Evolutionary conservation across 805 yeast genomes (phyloP).

Genomic region (Saccharomycopsis babjevae): DNA sequence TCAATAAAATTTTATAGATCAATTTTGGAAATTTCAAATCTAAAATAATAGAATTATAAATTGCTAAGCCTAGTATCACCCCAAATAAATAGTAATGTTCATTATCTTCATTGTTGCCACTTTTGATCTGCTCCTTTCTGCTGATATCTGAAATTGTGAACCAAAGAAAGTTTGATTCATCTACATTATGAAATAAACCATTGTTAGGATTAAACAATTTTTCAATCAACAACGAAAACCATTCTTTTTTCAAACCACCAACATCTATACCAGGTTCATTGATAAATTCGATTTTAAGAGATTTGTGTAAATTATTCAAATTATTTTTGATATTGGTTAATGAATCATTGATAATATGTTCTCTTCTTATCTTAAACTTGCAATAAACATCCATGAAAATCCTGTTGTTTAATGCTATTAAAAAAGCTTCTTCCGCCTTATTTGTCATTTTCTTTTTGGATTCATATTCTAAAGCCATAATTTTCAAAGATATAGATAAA

Average conservation of each 20-base stretch:
- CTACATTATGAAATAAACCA: conserved; percentile 56
- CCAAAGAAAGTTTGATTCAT: conserved; percentile 69
- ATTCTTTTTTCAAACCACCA: conserved; percentile 88
- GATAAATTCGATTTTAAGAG: conserved; percentile 67
- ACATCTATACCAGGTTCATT: conserved; percentile 93
- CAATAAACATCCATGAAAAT: conserved; percentile 58
- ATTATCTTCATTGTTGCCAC: conserved; percentile 21
- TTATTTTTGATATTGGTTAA: conserved; percentile 48
- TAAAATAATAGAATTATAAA: conserved; percentile 79
- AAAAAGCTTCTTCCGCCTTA: conserved; percentile 82
- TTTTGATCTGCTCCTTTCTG: conserved; percentile 20
- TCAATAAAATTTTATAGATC: conserved; percentile 63
- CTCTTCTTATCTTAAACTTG: conserved; percentile 58
- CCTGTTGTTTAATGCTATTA: conserved; percentile 57
- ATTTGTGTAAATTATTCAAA: conserved; percentile 55
- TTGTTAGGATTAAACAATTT: conserved; percentile 59
- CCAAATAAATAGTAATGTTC: conserved; percentile 74
- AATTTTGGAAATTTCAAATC: conserved; percentile 72
- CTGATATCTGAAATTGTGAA: conserved; percentile 44
- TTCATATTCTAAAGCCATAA: conserved; percentile 71
- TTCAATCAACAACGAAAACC: conserved; percentile 72
- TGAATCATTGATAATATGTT: conserved; percentile 63
- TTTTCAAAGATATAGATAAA: conserved; percentile 73
- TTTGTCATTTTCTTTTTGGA: conserved; percentile 73
- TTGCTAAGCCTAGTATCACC: conserved; percentile 78